Base-by-base conservation (phyloP, 495 filamentous ascomycete species). In the Penicillium soppii region DNA sequence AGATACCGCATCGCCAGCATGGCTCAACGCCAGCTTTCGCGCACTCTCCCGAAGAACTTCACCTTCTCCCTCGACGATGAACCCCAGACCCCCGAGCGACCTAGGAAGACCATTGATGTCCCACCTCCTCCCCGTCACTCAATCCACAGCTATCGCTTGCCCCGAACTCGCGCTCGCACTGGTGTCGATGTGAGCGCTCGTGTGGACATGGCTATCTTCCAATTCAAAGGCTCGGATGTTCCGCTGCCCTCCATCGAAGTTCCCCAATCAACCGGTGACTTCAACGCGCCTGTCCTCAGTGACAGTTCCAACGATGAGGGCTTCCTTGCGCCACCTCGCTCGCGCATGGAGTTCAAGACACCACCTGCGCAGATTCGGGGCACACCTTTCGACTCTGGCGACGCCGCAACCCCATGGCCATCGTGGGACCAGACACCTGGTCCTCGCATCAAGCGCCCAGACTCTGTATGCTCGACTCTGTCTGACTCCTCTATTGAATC, bases 401-500 rank as follows among this genome's bases (percentile, higher is more conserved):
- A 63, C 30, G 47, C 54, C 5, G 52, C 51, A n/a, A 51, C 52
- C 26, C 47, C 57, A 13, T 73, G 72, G 64, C 56, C 61, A 16
- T 36, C 62, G 7, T 65, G 59, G 44, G 68, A 75, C 40, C 66
- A 68, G 30, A 59, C 69, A 15, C 65, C 63, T 17, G 6, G 56
- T 32, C 66, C 67, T 16, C 62, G 59, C 38, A 75, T 85, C 27
- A 67, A 69, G 53, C 81, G 83, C 20, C 83, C 82, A 4, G 66
- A 69, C 32, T 87, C 82, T 5, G 74, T 74, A 4, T 85, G 79
- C 51, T 89, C 87, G 0, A 77, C 74, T 30, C 71, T 78, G 30
- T 90, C 87, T 5, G 80, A 88, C 61, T 90, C 87, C 3, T 90
- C 87, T 2, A 63, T 82, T 35, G 87, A 84, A 29, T 89, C 87